Conservation (phyloP, 805 yeast species). For the Cephaloascus albidus region DNA sequence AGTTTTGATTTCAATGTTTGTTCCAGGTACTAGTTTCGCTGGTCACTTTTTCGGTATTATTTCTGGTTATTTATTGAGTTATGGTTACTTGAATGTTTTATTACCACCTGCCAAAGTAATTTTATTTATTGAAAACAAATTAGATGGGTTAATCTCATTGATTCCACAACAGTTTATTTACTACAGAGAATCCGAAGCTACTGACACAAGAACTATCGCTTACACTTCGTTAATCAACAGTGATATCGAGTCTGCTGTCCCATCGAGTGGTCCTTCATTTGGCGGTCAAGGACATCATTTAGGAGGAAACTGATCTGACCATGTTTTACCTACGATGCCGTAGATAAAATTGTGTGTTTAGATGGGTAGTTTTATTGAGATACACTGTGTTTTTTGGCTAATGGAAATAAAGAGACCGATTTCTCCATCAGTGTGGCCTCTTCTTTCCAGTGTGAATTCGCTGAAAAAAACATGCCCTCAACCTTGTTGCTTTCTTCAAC, state of each 20-base stretch:
- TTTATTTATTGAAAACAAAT: conserved; percentile 51
- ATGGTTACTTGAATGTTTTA: conserved; percentile 45
- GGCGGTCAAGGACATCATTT: neutral
- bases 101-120: conserved; percentile 62
- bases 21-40: conserved; percentile 62
- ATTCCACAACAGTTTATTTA: conserved; percentile 48
- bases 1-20: conserved; percentile 35
- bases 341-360: no score
- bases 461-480: no score
- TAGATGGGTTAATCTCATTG: conserved; percentile 37
- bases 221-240: conserved; percentile 17
- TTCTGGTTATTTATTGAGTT: conserved; percentile 56
- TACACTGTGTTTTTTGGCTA: no score
- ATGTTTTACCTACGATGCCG: no score
- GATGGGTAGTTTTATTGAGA: no score
- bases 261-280: neutral
- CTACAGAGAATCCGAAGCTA: conserved; percentile 52
- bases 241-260: conserved; percentile 12
- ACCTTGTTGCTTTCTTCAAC: no score
- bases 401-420: no score
- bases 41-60: conserved; percentile 66
- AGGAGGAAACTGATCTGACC: no score
- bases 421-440: no score
- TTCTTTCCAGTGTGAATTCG: no score
- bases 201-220: conserved; percentile 26